phyloP scores from a whole-genome alignment of 148 eudicot genomes.

The Vaccinium corymbosum region DNA sequence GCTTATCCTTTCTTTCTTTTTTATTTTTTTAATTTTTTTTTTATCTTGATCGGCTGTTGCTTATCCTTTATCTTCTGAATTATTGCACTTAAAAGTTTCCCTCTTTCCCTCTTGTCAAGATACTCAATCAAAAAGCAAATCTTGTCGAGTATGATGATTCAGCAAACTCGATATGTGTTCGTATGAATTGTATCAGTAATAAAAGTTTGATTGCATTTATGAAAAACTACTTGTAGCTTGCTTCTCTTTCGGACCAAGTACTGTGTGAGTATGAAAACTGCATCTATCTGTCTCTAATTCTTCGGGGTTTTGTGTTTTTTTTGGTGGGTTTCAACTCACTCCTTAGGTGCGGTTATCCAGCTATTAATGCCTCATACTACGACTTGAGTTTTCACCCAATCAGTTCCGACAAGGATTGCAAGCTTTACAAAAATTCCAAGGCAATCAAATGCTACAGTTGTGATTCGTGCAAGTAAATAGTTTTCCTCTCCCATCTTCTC shows the following conservation, averaged over 20 bases:
- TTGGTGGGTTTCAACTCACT: background rate
- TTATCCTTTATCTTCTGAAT: background rate
- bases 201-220: background rate
- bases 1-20: too few species aligned
- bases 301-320: too few species aligned
- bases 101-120: background rate
- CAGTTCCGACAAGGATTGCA: conserved; percentile 80
- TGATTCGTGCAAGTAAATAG: conserved; percentile 88
- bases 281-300: background rate
- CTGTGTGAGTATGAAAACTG: background rate
- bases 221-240: background rate
- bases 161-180: background rate
- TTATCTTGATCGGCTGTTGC: too few species aligned
- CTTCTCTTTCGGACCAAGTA: background rate
- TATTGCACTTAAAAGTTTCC: background rate
- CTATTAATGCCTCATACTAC: conserved; percentile 74
- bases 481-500: background rate
- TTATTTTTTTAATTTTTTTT: too few species aligned
- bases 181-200: background rate
- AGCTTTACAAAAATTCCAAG: conserved; percentile 66
- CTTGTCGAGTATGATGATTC: background rate
- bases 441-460: conserved; percentile 72
- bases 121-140: background rate
- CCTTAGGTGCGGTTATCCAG: conserved; percentile 86
- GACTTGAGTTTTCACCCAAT: conserved; percentile 83